Evolutionary conservation across 495 filamentous ascomycete species (phyloP).

Genomic region (Aspergillus heteromorphus): DNA sequence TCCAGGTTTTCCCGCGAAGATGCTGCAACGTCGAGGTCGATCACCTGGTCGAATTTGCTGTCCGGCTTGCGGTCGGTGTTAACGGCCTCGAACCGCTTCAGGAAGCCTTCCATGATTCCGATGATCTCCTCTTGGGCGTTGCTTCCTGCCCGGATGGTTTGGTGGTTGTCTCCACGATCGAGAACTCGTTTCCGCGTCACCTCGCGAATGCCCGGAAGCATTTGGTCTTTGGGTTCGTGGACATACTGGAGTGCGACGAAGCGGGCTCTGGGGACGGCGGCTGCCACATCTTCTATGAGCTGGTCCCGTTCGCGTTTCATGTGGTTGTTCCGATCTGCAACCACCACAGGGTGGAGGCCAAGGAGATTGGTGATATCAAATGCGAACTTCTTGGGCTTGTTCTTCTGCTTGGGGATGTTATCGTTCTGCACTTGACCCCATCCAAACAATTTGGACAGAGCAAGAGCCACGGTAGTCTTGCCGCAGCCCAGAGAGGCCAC

Average conservation of each 20-base stretch:
- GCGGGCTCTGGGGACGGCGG: slow-evolving; percentile 52
- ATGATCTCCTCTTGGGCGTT: slow-evolving; percentile 62
- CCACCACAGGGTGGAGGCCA: slow-evolving; percentile 59
- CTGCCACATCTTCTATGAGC: slow-evolving; percentile 70
- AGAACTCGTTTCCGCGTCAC: slow-evolving; percentile 78
- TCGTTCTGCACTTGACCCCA: slow-evolving; percentile 98
- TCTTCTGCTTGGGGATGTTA: slow-evolving; percentile 74
- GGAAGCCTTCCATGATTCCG: slow-evolving; percentile 93
- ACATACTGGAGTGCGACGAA: slow-evolving; percentile 93
- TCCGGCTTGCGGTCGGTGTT: slow-evolving; percentile 63
- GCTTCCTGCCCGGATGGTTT: slow-evolving; percentile 83
- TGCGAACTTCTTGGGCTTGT: slow-evolving; percentile 68
- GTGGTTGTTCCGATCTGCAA: slow-evolving; percentile 93
- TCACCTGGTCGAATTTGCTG: slow-evolving; percentile 69
- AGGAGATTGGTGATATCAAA: slow-evolving; percentile 58
- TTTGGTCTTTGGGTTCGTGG: slow-evolving; percentile 59
- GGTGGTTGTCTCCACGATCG: slow-evolving; percentile 88
- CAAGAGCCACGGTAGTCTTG: slow-evolving; percentile 88
- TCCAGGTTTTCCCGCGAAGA: slow-evolving; percentile 85
- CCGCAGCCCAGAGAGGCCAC: slow-evolving; percentile 93
- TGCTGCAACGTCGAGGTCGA: slow-evolving; percentile 72
- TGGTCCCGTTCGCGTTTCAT: slow-evolving; percentile 80
- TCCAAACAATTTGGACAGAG: slow-evolving; percentile 73
- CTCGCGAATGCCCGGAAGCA: slow-evolving; percentile 58
- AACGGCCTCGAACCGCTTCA: slow-evolving; percentile 74